Evolutionary conservation across 202 grass and related monocot species (phyloP), one percentile per base, ranked within the genome.

Genomic region (Elaeis oleifera): DNA sequence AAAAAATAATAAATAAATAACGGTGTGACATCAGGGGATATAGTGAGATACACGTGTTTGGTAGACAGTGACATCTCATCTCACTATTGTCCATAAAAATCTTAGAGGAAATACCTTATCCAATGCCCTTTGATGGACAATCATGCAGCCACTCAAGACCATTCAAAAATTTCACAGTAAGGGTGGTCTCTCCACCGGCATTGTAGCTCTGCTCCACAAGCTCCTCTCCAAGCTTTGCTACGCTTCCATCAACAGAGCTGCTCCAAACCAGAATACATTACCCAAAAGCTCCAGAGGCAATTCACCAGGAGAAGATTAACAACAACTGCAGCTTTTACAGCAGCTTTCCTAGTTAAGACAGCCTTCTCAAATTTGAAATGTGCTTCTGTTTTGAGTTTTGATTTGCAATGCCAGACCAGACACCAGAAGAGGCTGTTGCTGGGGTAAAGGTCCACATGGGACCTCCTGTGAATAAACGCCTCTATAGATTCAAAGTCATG

Each of bases 401-500:
- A 67, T 49, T 86, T 22, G 84, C 74, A 4, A 22, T 78, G 52
- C 79, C 84, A 18, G 81, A 81, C 61, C 68, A 89, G 68, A 85
- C 84, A 0, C 54, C 61, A 18, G 92, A 92, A 71, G 84, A 97
- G 88, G 88, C 79, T 1, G 63, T 84, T 68, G 60, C 68, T 5
- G 61, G 62, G 24, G 76, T 84, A 59, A 74, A 57, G 60, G 14
- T 58, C 3, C 84, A 92, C 84, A 3, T 57, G 69, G 56, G 88
- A 92, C 51, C 72, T 89, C 39, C 25, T 92, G 58, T 31, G 69
- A 23, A 79, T 89, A 60, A 89, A 80, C 63, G 50, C 18, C 25
- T 70, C 69, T 71, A 81, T 81, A 53, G 94, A 89, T 84, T 77
- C 71, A 16, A 36, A 82, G 58, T 83, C 85, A 69, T 99, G 94